These are phyloP conservation scores for Naganishia vaughanmartiniae DNA, from an alignment of 768 basidiomycete genomes.

Conservation along the genomic window DNA sequence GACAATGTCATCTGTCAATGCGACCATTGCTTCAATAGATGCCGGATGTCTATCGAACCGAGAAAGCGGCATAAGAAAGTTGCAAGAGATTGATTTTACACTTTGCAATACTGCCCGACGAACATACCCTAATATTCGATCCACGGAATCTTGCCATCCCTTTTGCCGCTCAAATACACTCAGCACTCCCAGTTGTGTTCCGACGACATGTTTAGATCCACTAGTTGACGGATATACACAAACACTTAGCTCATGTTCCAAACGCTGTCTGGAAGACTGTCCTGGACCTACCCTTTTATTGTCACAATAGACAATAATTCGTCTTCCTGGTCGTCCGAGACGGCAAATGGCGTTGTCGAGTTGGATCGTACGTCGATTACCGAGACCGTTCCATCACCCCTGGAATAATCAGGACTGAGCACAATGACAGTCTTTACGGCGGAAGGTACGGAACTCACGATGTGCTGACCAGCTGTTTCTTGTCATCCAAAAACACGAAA, in stretches of 20 bases:
- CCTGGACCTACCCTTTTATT: constrained; percentile 67
- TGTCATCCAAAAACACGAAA: constrained; percentile 79
- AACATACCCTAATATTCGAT: constrained; percentile 77
- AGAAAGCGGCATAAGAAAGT: neutral
- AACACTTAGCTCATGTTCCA: neutral
- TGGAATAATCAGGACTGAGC: constrained; percentile 46
- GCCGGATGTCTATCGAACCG: constrained; percentile 69
- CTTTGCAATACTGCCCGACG: neutral
- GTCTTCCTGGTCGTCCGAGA: constrained; percentile 95
- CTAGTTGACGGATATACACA: constrained; percentile 43
- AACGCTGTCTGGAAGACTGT: constrained; percentile 40
- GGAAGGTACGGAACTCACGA: constrained; percentile 59
- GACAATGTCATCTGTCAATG: constrained; percentile 67
- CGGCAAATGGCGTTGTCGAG: constrained; percentile 70
- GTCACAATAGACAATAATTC: constrained; percentile 80
- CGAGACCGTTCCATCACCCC: constrained; percentile 88
- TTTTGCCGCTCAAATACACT: constrained; percentile 82
- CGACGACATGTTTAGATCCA: constrained; percentile 77
- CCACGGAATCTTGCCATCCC: constrained; percentile 90
- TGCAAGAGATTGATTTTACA: constrained; percentile 21
- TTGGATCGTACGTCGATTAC: constrained; percentile 87
- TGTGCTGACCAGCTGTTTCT: constrained; percentile 78
- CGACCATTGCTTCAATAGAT: constrained; percentile 81
- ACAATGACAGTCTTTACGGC: neutral
- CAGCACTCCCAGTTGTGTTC: constrained; percentile 82